Percentiles rank a stretch among this genome's conserved stretches.
Conservation (phyloP, 2,329 filamentous ascomycete genomes). For the Claviceps africana region DNA sequence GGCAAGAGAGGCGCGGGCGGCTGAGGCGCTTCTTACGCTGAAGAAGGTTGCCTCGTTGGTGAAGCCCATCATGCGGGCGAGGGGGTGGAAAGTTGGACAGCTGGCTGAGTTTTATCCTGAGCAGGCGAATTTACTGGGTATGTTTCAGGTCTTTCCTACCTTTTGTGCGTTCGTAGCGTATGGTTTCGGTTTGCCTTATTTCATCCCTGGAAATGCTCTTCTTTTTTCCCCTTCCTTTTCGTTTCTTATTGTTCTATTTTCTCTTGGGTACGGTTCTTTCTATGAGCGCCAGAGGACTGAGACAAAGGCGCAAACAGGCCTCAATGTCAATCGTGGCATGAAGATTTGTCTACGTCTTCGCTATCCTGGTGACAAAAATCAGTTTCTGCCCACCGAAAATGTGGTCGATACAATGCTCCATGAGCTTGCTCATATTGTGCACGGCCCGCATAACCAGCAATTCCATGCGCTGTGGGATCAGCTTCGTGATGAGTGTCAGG, state of each 20-base stretch:
- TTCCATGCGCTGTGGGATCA: constrained; percentile 86
- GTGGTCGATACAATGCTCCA: constrained; percentile 87
- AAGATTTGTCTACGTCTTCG: constrained; percentile 75
- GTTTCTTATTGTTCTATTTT: too few species aligned
- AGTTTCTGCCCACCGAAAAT: constrained; percentile 69
- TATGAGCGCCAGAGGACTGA: not conserved
- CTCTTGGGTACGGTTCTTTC: too few species aligned
- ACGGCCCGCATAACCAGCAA: constrained; percentile 66
- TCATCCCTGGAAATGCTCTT: not conserved
- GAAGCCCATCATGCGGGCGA: constrained; percentile 86
- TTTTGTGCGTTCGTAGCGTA: not conserved
- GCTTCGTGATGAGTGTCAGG: constrained; percentile 71
- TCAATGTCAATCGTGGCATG: constrained; percentile 65
- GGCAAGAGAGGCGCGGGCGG: constrained; percentile 28
- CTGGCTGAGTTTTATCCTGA: constrained; percentile 77
- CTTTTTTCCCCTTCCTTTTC: too few species aligned
- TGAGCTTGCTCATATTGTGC: constrained; percentile 78
- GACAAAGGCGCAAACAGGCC: constrained; percentile 27
- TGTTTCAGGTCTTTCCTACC: constrained; percentile 5
- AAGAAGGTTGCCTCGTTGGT: constrained; percentile 76
- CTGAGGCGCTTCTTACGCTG: constrained; percentile 45
- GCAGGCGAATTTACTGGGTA: constrained; percentile 58
- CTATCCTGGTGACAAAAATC: constrained; percentile 55
- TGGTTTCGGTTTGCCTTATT: not conserved
- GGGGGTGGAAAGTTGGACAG: constrained; percentile 64